Percentiles rank a stretch among this genome's conserved stretches.
phyloP scores from a whole-genome alignment of 352 stramenopile genomes.

The Phytophthora crassamura region DNA sequence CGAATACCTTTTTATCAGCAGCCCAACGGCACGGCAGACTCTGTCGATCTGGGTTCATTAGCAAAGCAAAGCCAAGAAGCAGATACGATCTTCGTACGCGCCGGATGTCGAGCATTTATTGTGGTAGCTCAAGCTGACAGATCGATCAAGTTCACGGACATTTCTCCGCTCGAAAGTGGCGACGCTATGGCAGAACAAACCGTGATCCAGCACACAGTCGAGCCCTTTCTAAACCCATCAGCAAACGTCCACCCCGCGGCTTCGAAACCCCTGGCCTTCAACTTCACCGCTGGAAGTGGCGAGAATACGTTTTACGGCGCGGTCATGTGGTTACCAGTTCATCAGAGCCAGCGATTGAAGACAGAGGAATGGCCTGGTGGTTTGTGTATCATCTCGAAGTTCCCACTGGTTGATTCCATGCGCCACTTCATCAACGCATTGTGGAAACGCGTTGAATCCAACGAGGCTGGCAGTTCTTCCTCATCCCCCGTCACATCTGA shows the following conservation, averaged over 20 bases:
- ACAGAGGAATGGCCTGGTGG: constrained; percentile 18
- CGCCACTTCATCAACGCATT: constrained; percentile 45
- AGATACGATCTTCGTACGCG: constrained; percentile 21
- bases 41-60: constrained; percentile 18
- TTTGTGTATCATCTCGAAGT: constrained; percentile 63
- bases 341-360: neutral
- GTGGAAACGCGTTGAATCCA: constrained; percentile 15
- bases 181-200: neutral
- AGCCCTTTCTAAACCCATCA: constrained; percentile 59
- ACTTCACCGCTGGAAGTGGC: constrained; percentile 56
- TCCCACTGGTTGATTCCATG: constrained; percentile 58
- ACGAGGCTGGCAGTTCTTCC: neutral
- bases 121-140: constrained; percentile 14
- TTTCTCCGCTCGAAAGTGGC: constrained; percentile 3
- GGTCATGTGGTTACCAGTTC: constrained; percentile 39
- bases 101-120: constrained; percentile 34
- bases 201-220: constrained; percentile 35
- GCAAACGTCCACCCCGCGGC: constrained; percentile 10
- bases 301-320: constrained; percentile 50
- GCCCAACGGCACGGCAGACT: constrained; percentile 26
- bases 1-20: constrained; percentile 69
- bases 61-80: neutral
- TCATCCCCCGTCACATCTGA: neutral
- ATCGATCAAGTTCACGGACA: constrained; percentile 23
- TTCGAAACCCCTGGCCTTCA: constrained; percentile 47